Percentiles rank a stretch among this genome's conserved stretches.
phyloP scores from a whole-genome alignment of 371 early-diverging fungal species.

The Haplosporangium sp. region DNA sequence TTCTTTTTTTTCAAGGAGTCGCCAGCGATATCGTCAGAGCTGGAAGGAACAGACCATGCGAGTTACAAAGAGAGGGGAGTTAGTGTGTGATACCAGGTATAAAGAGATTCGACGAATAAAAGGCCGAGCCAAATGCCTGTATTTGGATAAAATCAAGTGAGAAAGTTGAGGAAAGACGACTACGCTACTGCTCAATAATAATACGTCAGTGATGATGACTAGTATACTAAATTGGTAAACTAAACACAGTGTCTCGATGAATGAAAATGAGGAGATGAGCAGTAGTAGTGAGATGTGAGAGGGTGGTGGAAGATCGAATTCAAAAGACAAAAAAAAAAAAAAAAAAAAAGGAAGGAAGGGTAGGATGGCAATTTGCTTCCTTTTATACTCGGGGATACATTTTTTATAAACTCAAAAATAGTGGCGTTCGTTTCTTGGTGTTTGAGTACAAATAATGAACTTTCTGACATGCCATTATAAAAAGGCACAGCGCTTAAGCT shows the following conservation, averaged over 20 bases:
- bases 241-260: no score
- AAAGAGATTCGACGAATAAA: no score
- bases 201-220: no score
- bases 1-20: not conserved
- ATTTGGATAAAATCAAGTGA: not conserved
- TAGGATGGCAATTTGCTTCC: not conserved
- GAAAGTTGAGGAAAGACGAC: not conserved
- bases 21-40: not conserved
- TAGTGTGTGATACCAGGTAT: not conserved
- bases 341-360: not conserved
- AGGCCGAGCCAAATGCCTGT: not conserved
- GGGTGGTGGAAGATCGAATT: no score
- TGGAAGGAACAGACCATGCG: no score
- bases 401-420: conserved; percentile 1
- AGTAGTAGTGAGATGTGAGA: conserved; percentile 7
- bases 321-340: not conserved
- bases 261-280: not conserved
- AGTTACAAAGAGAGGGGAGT: not conserved
- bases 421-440: conserved; percentile 8
- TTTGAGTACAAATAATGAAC: not conserved
- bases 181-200: no score
- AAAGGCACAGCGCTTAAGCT: conserved; percentile 18
- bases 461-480: not conserved
- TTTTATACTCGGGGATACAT: conserved; percentile 1
- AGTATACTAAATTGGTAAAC: no score